Conservation (phyloP, 2,329 filamentous ascomycete genomes). For the Fusarium acutatum region DNA sequence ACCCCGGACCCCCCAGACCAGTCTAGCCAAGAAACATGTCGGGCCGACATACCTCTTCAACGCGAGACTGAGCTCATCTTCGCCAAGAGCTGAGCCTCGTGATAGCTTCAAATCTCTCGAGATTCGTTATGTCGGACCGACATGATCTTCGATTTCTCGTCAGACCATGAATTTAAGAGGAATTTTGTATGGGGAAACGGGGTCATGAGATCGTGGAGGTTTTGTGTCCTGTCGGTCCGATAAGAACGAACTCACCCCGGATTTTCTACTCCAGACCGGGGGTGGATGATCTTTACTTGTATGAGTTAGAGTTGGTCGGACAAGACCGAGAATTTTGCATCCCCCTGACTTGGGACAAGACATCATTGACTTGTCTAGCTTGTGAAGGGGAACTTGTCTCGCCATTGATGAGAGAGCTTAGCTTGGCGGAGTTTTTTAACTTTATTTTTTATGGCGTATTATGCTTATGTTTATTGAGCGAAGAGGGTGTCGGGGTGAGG, state of each 20-base stretch:
- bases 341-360: not conserved
- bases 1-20: not conserved
- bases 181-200: not conserved
- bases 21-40: not conserved
- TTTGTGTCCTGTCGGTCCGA: not conserved
- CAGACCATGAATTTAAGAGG: not conserved
- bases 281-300: not conserved
- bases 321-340: not conserved
- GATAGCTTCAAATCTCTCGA: slow-evolving; percentile 2
- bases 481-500: not conserved
- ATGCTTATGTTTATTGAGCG: not conserved
- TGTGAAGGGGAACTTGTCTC: not conserved
- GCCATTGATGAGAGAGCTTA: not conserved
- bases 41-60: not conserved
- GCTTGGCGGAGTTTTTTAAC: not conserved
- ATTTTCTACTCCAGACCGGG: not conserved
- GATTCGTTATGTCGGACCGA: not conserved
- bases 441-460: not conserved
- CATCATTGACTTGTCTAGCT: not conserved
- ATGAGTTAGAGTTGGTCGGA: not conserved
- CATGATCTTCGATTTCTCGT: not conserved
- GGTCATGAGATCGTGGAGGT: not conserved
- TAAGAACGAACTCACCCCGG: not conserved
- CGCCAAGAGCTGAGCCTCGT: slow-evolving; percentile 8
- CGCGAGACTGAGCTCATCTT: not conserved